A percentile compares a stretch with the other conserved stretches of the same genome.
These are phyloP conservation scores for Murraya koenigii DNA, from an alignment of 345 rosid species.

Conservation along the genomic window DNA sequence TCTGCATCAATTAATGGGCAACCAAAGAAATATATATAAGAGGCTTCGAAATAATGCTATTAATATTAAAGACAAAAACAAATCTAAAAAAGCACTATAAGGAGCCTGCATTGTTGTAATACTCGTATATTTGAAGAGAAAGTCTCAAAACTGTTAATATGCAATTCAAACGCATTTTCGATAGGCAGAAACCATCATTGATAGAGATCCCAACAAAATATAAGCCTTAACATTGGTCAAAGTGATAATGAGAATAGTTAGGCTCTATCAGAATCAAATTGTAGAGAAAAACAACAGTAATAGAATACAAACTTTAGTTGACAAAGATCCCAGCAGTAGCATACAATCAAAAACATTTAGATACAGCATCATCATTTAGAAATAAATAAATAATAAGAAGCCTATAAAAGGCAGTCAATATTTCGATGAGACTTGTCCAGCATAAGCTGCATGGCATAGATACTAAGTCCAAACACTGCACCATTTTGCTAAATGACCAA, in stretches of 20 bases:
- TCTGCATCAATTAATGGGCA: conserved; percentile 48
- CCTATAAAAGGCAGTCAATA: background rate
- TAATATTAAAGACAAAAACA: background rate
- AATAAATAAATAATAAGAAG: background rate
- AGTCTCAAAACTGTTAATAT: background rate
- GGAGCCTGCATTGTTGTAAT: background rate
- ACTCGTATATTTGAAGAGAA: background rate
- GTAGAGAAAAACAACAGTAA: background rate
- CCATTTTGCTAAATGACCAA: background rate
- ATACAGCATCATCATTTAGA: background rate
- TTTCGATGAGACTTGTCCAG: background rate
- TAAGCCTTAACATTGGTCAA: background rate
- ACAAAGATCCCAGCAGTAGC: background rate
- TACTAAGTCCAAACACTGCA: background rate
- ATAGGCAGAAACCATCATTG: background rate
- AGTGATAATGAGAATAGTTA: background rate
- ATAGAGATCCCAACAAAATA: background rate
- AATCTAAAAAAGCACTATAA: conserved; percentile 1
- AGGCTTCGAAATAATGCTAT: background rate
- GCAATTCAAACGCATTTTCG: background rate
- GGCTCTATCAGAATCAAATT: background rate
- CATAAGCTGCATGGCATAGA: background rate
- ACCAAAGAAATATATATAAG: background rate
- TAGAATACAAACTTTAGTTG: background rate
- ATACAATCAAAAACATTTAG: background rate